Evolutionary conservation across 345 rosid species (phyloP), one percentile per base, ranked within the genome.

Genomic region (Brassica napus): DNA sequence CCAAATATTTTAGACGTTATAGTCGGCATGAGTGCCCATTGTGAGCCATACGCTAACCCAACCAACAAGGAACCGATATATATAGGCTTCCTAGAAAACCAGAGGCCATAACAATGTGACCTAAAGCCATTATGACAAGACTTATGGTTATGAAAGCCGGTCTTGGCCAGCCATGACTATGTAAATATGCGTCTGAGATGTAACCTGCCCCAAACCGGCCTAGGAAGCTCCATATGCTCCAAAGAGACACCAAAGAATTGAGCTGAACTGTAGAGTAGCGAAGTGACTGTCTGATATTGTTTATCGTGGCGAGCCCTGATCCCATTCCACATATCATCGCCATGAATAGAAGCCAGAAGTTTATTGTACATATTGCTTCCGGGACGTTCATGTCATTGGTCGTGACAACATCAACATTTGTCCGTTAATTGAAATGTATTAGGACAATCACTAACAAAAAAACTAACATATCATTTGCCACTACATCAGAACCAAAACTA

Each of bases 231-330:
- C 98, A 92, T 87, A 89, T 91, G 76, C 94, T 90, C 86, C 84
- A 82, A 16, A 91, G 82, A 24, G 98, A 84, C 69, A 94, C 97
- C 26, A 94, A 60, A 21, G 97, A 85, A 72, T 81, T 88, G 69
- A 82, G 87, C 73, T 89, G 92, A 6, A 65, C 72, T 1, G 83
- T 86, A 6, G 88, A 74, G 86, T 94, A 94, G n/a, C 88, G 83
- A n/a, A 94, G 94, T 24, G 98, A 94, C 76, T 94, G 98, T 80
- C 93, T 88, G 55, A 94, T 84, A 81, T 94, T 94, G 62, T 94
- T 89, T 71, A 92, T 73, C 0, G 92, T 89, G 0, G 98, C 97
- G 1, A 89, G 83, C 24, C 98, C 97, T 9, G 97, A 84, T 18
- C 98, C 98, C 82, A 92, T 79, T 62, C 97, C 97, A 60, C 92